Conservation (phyloP, 2,329 filamentous ascomycete species). For the Aspergillus ibericus region DNA sequence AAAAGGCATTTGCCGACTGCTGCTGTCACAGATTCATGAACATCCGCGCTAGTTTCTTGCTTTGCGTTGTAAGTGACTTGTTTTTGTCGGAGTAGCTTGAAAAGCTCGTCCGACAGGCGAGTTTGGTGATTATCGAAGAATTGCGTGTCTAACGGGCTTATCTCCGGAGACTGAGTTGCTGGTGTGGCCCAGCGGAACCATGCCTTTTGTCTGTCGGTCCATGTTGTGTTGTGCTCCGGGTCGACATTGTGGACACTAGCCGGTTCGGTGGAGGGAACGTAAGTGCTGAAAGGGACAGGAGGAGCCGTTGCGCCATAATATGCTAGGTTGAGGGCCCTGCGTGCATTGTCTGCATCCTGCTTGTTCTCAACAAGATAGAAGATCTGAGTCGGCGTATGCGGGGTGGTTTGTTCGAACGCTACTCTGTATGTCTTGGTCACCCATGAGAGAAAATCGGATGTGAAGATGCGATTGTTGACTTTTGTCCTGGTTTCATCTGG, state of each 20-base stretch:
- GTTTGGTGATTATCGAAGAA: constrained; percentile 34
- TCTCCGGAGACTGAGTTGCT: constrained; percentile 21
- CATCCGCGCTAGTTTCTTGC: constrained; percentile 5
- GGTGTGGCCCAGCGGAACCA: constrained; percentile 43
- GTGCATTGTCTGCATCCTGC: constrained; percentile 32
- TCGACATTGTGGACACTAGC: constrained; percentile 28
- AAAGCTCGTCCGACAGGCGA: constrained; percentile 31
- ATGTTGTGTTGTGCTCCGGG: constrained; percentile 26
- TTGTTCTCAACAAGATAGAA: constrained; percentile 37
- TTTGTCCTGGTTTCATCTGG: constrained; percentile 7
- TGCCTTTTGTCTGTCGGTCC: constrained; percentile 32
- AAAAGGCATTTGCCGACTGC: constrained; percentile 43
- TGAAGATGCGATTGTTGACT: constrained; percentile 22
- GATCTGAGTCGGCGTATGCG: constrained; percentile 26
- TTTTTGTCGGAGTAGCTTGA: constrained; percentile 30
- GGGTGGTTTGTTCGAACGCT: constrained; percentile 24
- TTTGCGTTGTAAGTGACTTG: not conserved
- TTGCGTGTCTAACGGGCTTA: constrained; percentile 19
- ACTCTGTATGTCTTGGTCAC: constrained; percentile 33
- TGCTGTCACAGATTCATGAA: constrained; percentile 38
- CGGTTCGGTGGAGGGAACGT: constrained; percentile 30
- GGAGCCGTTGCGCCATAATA: constrained; percentile 20
- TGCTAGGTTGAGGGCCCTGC: constrained; percentile 36
- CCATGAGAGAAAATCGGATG: constrained; percentile 33
- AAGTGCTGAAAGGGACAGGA: constrained; percentile 36